A percentile compares a stretch with the other conserved stretches of the same genome.
phyloP scores from a whole-genome alignment of 2,329 filamentous ascomycete species.

The Dichotomopilus funicola region DNA sequence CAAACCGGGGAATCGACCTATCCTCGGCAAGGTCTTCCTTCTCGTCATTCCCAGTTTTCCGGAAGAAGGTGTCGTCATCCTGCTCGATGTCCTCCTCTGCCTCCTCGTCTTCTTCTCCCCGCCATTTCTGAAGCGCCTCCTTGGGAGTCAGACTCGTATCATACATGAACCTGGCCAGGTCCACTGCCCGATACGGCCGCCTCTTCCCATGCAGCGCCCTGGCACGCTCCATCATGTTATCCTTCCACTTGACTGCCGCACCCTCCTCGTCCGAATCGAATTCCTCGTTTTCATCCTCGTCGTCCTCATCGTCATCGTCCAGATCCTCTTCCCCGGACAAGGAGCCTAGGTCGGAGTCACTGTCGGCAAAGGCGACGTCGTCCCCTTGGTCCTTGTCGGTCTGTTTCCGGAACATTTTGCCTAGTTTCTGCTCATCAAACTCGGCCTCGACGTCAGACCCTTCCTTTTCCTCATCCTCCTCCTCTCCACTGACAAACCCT shows the following conservation, averaged over 20 bases:
- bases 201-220: conserved; percentile 62
- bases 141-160: conserved; percentile 68
- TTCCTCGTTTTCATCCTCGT: conserved; percentile 41
- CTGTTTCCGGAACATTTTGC: conserved; percentile 53
- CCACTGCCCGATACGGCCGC: conserved; percentile 68
- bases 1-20: conserved; percentile 67
- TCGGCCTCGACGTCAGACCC: conserved; percentile 49
- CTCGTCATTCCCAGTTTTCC: conserved; percentile 55
- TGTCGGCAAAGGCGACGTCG: conserved; percentile 87
- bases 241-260: conserved; percentile 76
- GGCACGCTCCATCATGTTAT: conserved; percentile 72
- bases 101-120: conserved; percentile 54
- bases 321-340: conserved; percentile 55
- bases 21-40: conserved; percentile 70
- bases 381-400: conserved; percentile 50
- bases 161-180: conserved; percentile 85
- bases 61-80: conserved; percentile 58
- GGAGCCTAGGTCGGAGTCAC: conserved; percentile 92
- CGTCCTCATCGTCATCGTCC: conserved; percentile 36
- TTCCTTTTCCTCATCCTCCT: conserved; percentile 48
- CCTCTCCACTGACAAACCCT: conserved; percentile 49
- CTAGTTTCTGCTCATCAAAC: conserved; percentile 53
- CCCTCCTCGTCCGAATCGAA: conserved; percentile 64
- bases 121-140: conserved; percentile 75
- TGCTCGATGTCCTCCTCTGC: conserved; percentile 56